phyloP scores from a whole-genome alignment of 495 filamentous ascomycete genomes.

The Penicillium steckii region DNA sequence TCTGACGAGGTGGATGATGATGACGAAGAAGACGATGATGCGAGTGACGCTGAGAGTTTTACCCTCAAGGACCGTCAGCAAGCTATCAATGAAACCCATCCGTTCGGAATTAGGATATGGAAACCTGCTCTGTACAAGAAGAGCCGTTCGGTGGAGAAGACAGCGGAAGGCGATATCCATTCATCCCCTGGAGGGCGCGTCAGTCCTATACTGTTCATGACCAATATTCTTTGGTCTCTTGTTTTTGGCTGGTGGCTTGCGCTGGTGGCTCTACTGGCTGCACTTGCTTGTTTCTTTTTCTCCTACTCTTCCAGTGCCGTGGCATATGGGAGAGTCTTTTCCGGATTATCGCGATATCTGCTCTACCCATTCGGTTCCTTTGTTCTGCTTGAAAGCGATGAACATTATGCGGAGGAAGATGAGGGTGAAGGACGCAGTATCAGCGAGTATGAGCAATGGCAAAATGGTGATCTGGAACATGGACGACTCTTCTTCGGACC shows the following conservation, averaged over 20 bases:
- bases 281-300: conserved; percentile 74
- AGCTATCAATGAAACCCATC: conserved; percentile 98
- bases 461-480: conserved; percentile 94
- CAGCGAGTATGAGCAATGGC: conserved; percentile 99
- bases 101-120: conserved; percentile 98
- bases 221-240: conserved; percentile 88
- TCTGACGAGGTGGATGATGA: conserved; percentile 34
- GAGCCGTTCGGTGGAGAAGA: conserved; percentile 90
- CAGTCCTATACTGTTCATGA: conserved; percentile 75
- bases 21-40: conserved; percentile 50
- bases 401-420: conserved; percentile 93
- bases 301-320: conserved; percentile 74
- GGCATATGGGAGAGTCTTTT: conserved; percentile 84
- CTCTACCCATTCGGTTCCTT: conserved; percentile 97
- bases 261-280: conserved; percentile 68
- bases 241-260: conserved; percentile 98
- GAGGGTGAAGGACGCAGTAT: conserved; percentile 99
- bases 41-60: conserved; percentile 79
- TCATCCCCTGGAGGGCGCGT: conserved; percentile 89
- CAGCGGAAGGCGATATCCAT: conserved; percentile 95
- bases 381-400: conserved; percentile 88
- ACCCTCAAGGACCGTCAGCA: conserved; percentile 88
- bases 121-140: conserved; percentile 99
- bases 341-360: conserved; percentile 80
- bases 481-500: conserved; percentile 95